These are phyloP conservation scores for Pestalotiopsis sp. DNA, from an alignment of 2,329 filamentous ascomycete species.

Conservation along the genomic window DNA sequence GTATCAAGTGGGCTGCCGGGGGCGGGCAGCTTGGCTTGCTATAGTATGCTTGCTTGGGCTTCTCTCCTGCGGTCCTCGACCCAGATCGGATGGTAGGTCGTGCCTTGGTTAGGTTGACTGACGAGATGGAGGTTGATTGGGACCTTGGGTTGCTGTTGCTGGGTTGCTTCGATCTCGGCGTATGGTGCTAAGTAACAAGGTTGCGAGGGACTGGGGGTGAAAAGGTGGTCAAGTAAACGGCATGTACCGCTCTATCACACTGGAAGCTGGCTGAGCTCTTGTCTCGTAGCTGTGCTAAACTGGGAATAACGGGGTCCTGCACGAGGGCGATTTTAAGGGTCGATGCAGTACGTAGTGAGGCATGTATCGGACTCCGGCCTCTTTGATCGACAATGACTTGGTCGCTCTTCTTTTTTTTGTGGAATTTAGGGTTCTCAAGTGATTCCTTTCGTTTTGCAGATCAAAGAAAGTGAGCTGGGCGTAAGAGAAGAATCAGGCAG, in stretches of 20 bases:
- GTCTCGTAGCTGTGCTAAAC: not conserved
- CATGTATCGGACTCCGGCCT: not conserved
- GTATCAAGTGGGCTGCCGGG: not conserved
- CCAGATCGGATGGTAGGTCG: not conserved
- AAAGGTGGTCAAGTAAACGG: not conserved
- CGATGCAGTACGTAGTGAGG: not conserved
- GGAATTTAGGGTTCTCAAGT: slow-evolving; percentile 7
- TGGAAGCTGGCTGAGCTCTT: not conserved
- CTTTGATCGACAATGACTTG: slow-evolving; percentile 12
- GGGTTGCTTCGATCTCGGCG: not conserved
- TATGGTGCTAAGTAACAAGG: not conserved
- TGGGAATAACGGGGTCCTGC: not conserved
- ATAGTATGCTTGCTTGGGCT: not conserved
- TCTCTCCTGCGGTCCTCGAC: not conserved
- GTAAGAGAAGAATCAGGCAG: not conserved
- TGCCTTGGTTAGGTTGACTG: not conserved
- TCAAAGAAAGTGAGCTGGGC: not conserved
- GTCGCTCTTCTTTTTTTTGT: not conserved
- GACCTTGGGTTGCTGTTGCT: not conserved
- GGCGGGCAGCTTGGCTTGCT: not conserved
- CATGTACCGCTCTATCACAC: slow-evolving; percentile 5
- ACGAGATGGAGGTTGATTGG: not conserved
- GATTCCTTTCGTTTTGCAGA: not conserved
- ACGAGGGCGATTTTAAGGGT: not conserved
- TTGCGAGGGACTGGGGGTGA: not conserved